Evolutionary conservation across 1,284 basidiomycete genomes (phyloP), one percentile per base, ranked within the genome.

Genomic region (Pisolithus thermaeus): DNA sequence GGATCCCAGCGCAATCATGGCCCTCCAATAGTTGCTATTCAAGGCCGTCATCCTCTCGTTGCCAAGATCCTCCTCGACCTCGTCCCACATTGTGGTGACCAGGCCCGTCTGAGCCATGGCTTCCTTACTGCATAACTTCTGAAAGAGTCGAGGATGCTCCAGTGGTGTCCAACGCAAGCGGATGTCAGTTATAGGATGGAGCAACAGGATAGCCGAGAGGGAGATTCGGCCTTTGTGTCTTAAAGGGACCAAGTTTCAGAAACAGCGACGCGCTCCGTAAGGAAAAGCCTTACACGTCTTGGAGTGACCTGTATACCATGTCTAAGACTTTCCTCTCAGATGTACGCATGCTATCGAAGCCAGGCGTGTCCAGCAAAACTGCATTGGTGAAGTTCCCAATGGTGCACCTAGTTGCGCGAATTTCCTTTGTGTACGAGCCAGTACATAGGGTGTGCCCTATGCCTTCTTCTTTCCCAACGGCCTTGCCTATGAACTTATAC

Each of bases 1-100:
- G 1, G 59, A 54, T 4, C 57, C 61, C 7, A 25, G 52, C 1
- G 2, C 0, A 8, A 59, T 37, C 56, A 61, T 56, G 1, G 11
- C 1, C 18, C 47, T 52, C 59, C 59, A 61, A 20, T 50, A 43
- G 4, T 46, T 44, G n/a, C 1, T 4, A 23, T 2, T 5, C 6
- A 62, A 50, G 4, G 50, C 49, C 0, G 41, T 16, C 27, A 61
- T 22, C 43, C 55, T 61, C 39, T 1, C 28, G 35, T 49, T 11
- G 0, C 60, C 60, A 3, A 46, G 27, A 1, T 0, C 2, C 1
- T 1, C 4, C 0, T 59, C 51, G 7, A 61, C 43, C 35, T 61
- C 50, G 32, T 61, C 59, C 58, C 58, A 59, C 59, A 57, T 59
- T 6, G 42, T 43, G 16, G 42, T 43, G 6, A 43, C 42, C 42